A percentile compares a stretch with the other conserved stretches of the same genome.
phyloP scores from a whole-genome alignment of 2,329 filamentous ascomycete species.

The Penicillium paneum region DNA sequence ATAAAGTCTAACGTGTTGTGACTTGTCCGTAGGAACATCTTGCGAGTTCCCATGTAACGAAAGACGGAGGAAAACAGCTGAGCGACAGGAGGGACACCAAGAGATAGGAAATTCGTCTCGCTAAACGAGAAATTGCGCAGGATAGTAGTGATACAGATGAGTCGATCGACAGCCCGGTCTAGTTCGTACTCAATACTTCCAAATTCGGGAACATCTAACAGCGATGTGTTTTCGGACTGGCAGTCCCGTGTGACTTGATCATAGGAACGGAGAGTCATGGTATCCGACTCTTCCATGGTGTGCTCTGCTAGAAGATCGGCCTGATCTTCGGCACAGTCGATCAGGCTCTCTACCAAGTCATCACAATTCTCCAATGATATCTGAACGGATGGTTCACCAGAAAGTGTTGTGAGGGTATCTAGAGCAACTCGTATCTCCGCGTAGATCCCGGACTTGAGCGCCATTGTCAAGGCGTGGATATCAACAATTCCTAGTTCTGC shows the following conservation, averaged over 20 bases:
- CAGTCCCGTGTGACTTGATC: conserved; percentile 83
- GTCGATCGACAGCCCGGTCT: conserved; percentile 77
- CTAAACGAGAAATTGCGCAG: conserved; percentile 88
- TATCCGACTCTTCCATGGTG: conserved; percentile 80
- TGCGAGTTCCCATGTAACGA: conserved; percentile 81
- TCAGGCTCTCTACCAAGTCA: conserved; percentile 79
- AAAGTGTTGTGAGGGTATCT: conserved; percentile 74
- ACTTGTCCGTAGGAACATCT: conserved; percentile 77
- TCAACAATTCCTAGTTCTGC: conserved; percentile 84
- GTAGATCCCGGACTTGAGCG: conserved; percentile 83
- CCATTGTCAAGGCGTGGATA: conserved; percentile 82
- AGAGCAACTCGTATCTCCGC: conserved; percentile 86
- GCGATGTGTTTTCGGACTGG: conserved; percentile 65
- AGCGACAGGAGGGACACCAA: conserved; percentile 74
- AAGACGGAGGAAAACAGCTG: conserved; percentile 82
- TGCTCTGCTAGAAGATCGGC: conserved; percentile 80
- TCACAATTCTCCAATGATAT: conserved; percentile 73
- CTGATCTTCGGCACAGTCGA: conserved; percentile 90
- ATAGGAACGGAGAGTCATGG: conserved; percentile 76
- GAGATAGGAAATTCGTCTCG: conserved; percentile 69
- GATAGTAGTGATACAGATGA: conserved; percentile 89
- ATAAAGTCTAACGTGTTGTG: conserved; percentile 91
- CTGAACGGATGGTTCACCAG: conserved; percentile 60
- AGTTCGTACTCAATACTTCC: conserved; percentile 76
- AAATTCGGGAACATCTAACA: conserved; percentile 71